Conservation (phyloP, 2,329 filamentous ascomycete genomes). For the Cytospora schulzeri region DNA sequence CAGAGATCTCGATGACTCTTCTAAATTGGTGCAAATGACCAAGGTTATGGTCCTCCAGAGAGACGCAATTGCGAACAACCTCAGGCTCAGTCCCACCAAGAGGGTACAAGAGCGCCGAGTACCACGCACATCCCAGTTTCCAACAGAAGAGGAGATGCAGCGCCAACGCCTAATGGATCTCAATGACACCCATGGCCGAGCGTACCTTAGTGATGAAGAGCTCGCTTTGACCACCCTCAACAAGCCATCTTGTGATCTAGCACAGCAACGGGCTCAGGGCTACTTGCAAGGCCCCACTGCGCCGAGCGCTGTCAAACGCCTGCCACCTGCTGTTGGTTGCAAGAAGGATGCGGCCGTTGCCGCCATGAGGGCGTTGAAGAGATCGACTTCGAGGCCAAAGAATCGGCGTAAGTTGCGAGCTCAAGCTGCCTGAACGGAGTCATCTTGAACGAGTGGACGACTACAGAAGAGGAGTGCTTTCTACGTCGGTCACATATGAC, state of each 20-base stretch:
- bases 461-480: neutral
- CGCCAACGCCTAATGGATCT: neutral
- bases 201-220: slow-evolving; percentile 5
- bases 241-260: neutral
- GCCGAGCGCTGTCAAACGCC: slow-evolving; percentile 1
- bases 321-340: neutral
- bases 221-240: neutral
- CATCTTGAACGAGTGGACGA: neutral
- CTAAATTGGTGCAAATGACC: slow-evolving; percentile 14
- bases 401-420: neutral
- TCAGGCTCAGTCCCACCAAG: slow-evolving; percentile 4
- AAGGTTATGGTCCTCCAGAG: slow-evolving; percentile 10
- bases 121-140: neutral
- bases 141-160: neutral
- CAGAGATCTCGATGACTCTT: slow-evolving; percentile 1
- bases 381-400: neutral
- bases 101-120: slow-evolving; percentile 12
- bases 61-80: slow-evolving; percentile 3
- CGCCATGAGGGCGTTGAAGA: neutral
- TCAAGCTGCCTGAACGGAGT: neutral
- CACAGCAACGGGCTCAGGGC: neutral
- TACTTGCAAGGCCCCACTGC: neutral
- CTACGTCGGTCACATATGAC: neutral
- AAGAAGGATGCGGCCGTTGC: slow-evolving; percentile 1
- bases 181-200: neutral